phyloP scores from a whole-genome alignment of 495 filamentous ascomycete species.

The Talaromyces thailandensis region DNA sequence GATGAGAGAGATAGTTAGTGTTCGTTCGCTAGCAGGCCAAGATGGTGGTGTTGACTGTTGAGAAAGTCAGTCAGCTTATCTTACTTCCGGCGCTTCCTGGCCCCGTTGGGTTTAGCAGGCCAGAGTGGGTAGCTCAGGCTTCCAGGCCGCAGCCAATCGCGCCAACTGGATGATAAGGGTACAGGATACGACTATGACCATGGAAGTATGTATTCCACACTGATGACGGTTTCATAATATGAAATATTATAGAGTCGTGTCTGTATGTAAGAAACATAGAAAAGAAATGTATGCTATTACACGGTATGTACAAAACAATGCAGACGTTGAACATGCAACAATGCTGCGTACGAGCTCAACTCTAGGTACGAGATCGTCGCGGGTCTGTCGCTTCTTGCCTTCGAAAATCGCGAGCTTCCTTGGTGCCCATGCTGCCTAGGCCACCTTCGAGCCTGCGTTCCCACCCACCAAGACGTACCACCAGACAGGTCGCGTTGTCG shows the following conservation, averaged over 20 bases:
- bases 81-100: neutral
- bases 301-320: neutral
- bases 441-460: slow-evolving; percentile 86
- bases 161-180: neutral
- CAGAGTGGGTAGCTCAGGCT: neutral
- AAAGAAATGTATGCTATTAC: neutral
- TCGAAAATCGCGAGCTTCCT: slow-evolving; percentile 80
- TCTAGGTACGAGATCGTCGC: slow-evolving; percentile 52
- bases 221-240: neutral
- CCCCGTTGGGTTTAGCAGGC: neutral
- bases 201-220: neutral
- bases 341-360: neutral
- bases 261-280: neutral
- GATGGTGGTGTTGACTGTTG: too few relatives aligned
- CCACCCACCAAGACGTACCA: slow-evolving; percentile 89
- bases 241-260: neutral
- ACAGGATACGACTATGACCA: too few relatives aligned
- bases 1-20: neutral
- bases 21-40: neutral
- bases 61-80: neutral
- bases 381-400: slow-evolving; percentile 78
- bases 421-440: slow-evolving; percentile 78
- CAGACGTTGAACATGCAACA: neutral
- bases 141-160: neutral
- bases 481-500: slow-evolving; percentile 93